Base-by-base conservation (phyloP, 768 basidiomycete genomes). In the Lactifluus rugatus region DNA sequence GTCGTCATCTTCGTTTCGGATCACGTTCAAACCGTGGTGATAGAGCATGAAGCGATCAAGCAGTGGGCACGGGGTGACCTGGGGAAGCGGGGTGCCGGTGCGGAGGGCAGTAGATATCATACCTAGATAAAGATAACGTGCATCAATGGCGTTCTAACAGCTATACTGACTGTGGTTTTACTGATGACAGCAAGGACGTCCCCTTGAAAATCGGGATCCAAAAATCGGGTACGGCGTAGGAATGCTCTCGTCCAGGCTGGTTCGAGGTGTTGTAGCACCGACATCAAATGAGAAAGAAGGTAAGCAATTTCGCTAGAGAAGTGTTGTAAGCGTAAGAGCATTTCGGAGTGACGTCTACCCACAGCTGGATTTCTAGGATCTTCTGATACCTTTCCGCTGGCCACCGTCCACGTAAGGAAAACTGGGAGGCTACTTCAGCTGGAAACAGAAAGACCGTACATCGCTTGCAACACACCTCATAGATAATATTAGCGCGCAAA, bases 181-280 rank as follows among this genome's bases (percentile, higher is more conserved):
- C 87, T 85, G 57, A 93, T 82, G 7, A 93, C 87, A 10, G 90
- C 87, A 3, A 93, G 75, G 7, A 91, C 76, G 56, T 93, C 90
- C 1, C 91, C 92, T 62, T 93, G 83, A 63, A 93, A 93, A 62
- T 84, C 81, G 0, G 84, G 76, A 66, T 93, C 89, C 36, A 84
- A 73, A 58, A 94, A 79, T 11, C 88, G 76, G 0, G 89, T 88
- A 32, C 90, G 74, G 19, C 79, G 78, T 17, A 93, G 75, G 62
- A 93, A 82, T 0, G 90, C 90, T 11, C 77, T 75, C 1, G 84
- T 76, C 91, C 92, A 94, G 11, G 82, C 76, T 2, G 82, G 81
- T 48, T 91, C 86, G 49, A 93, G 74, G 59, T 84, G 80, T 45
- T 81, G 79, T 9, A 89, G 71, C 13, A 89, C 80, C 7, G 87